Evolutionary conservation across 306 rosid species (phyloP).

Genomic region (Cicer judaicum): DNA sequence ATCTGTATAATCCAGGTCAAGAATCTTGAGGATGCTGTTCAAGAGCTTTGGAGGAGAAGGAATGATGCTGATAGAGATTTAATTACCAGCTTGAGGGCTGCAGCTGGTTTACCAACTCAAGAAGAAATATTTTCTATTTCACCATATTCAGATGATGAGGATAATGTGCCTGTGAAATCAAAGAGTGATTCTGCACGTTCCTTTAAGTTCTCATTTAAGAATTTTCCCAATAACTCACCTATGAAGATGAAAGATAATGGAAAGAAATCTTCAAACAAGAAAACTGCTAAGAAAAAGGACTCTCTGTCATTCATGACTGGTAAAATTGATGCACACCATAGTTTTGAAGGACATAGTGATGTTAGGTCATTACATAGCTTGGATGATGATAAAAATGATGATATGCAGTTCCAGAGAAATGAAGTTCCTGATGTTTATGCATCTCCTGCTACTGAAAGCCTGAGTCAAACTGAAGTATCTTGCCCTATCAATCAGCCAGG

Average conservation of each 20-base stretch:
- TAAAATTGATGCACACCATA: conserved; percentile 51
- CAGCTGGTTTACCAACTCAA: conserved; percentile 92
- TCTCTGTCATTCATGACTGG: conserved; percentile 52
- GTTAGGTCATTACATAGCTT: conserved; percentile 59
- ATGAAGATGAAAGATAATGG: conserved; percentile 73
- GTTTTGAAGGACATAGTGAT: conserved; percentile 72
- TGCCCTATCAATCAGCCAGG: conserved; percentile 63
- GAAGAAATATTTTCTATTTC: conserved; percentile 91
- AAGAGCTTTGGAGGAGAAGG: conserved; percentile 96
- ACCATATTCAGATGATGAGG: conserved; percentile 95
- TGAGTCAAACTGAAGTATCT: conserved; percentile 65
- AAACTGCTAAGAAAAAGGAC: conserved; percentile 65
- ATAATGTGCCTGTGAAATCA: conserved; percentile 60
- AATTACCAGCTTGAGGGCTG: conserved; percentile 86
- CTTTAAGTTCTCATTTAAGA: conserved; percentile 81
- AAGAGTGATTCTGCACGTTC: conserved; percentile 85
- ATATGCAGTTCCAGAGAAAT: conserved; percentile 57
- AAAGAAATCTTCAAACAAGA: conserved; percentile 72
- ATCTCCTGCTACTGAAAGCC: conserved; percentile 76
- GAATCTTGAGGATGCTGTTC: conserved; percentile 92
- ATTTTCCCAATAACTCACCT: conserved; percentile 70
- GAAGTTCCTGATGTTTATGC: conserved; percentile 64
- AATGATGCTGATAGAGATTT: conserved; percentile 76
- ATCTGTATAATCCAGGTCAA: conserved; percentile 60
- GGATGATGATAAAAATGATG: conserved; percentile 66